Percentiles rank a stretch among this genome's conserved stretches.
These are phyloP conservation scores for Wickerhamiella sorbophila DNA, from an alignment of 805 yeast genomes.

Conservation along the genomic window DNA sequence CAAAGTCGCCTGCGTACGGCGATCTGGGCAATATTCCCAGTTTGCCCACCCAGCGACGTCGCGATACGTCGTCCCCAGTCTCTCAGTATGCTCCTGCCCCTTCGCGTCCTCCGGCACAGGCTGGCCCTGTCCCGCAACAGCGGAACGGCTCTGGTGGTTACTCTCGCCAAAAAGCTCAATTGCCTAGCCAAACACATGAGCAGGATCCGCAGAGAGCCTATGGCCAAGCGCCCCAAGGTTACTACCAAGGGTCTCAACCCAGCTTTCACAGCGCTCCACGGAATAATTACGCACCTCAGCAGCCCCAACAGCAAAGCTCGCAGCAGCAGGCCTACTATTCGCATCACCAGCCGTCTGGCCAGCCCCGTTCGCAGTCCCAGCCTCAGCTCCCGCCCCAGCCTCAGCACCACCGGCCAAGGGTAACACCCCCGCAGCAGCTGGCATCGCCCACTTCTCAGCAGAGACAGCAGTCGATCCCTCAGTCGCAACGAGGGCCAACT, in stretches of 20 bases:
- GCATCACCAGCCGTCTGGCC: not conserved
- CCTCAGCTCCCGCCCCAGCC: conserved; percentile 2
- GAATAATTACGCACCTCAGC: conserved; percentile 1
- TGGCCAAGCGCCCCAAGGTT: conserved; percentile 1
- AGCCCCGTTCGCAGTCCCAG: not conserved
- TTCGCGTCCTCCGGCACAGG: not conserved
- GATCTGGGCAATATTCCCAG: conserved; percentile 11
- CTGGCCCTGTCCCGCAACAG: not conserved
- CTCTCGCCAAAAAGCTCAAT: conserved; percentile 1
- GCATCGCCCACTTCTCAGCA: too few relatives aligned
- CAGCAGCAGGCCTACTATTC: not conserved
- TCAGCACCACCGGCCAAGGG: conserved; percentile 1
- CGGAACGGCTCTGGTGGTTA: not conserved
- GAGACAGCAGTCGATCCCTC: not conserved
- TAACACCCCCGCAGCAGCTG: not conserved
- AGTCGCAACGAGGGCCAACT: not conserved
- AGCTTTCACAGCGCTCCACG: not conserved
- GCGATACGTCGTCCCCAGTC: conserved; percentile 1
- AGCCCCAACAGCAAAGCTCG: not conserved
- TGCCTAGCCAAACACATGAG: not conserved
- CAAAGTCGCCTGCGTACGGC: conserved; percentile 12
- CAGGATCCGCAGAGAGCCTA: not conserved
- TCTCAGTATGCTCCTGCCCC: not conserved
- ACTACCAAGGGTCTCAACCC: not conserved
- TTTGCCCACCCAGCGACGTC: conserved; percentile 16